phyloP scores from a whole-genome alignment of 2,329 filamentous ascomycete genomes.

The Dactylonectria estremocensis region DNA sequence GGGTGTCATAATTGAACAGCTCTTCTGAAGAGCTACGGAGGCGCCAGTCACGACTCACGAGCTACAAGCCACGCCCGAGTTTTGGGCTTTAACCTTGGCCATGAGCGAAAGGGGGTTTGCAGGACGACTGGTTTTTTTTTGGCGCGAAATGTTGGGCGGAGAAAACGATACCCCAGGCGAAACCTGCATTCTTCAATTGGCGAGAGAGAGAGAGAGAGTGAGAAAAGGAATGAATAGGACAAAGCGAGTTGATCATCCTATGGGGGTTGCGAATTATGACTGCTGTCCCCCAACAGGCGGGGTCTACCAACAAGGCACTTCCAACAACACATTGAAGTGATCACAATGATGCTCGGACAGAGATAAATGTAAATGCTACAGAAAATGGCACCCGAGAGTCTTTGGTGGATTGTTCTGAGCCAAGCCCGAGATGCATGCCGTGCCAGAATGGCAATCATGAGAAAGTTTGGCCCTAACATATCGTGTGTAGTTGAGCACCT shows the following conservation, averaged over 20 bases:
- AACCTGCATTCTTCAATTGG: neutral
- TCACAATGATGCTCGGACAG: neutral
- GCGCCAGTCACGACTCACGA: neutral
- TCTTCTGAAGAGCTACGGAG: neutral
- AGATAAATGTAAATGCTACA: neutral
- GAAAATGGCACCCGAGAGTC: neutral
- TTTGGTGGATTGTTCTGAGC: neutral
- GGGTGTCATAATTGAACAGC: neutral
- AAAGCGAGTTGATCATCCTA: neutral
- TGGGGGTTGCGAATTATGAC: neutral
- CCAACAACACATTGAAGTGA: neutral
- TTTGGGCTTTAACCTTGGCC: neutral
- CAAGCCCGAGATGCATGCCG: neutral
- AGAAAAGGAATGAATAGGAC: neutral
- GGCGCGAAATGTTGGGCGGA: constrained; percentile 2
- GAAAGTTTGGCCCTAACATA: too few species aligned
- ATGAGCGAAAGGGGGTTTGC: neutral
- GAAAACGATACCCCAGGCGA: neutral
- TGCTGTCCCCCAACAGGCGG: neutral
- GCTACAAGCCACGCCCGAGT: neutral
- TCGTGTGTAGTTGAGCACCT: too few species aligned
- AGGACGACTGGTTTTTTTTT: neutral
- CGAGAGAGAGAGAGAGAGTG: constrained; percentile 4
- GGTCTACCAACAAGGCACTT: neutral
- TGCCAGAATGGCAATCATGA: neutral